Base-by-base conservation (phyloP, 2,329 filamentous ascomycete species). In the Botryotinia globosa region DNA sequence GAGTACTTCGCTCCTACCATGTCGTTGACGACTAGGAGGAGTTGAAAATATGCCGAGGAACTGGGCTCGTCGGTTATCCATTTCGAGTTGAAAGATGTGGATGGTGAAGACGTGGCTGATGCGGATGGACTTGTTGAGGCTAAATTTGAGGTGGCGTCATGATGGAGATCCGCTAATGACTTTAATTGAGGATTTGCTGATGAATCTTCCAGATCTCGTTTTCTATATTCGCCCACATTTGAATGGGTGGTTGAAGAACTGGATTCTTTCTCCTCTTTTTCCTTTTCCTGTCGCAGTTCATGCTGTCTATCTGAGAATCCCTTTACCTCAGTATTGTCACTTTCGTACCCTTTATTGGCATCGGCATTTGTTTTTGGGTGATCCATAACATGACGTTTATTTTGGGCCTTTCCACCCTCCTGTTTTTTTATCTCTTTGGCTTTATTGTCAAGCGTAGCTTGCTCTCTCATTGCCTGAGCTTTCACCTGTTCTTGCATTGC, bases 1-100 rank as follows among this genome's bases (percentile, higher is more conserved):
- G 62, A 72, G 37, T 72, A 72, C 51, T 72, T 72, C 3, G 51
- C 42, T 3, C 12, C 8, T n/a, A 72, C 72, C 80, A 74, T 62
- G 20, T 72, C 37, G 75, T 80, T 82, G 82, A 32, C 77, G 7
- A 79, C 77, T 44, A 76, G 74, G 10, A 80, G 68, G 5, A 83
- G 77, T 18, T 78, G 70, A 7, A 74, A 69, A 65, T 81, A 81
- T 58, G 77, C 29, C 0, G 65, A 4, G 3, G 77, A 81, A 42
- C 77, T 75, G 29, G 80, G 73, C 1, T 76, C 73, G 45, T 80
- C 79, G 29, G 77, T 76, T 44, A 74, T 68, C 73, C 75, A 78
- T 37, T 61, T 37, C 20, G 51, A 44, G 34, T 42, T 20, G 22
- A n/a, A 56, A 32, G 64, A 29, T 54, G 64, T 39, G 48, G 42